phyloP scores from a whole-genome alignment of 352 stramenopile genomes.

The Poterioochromonas sp. region DNA sequence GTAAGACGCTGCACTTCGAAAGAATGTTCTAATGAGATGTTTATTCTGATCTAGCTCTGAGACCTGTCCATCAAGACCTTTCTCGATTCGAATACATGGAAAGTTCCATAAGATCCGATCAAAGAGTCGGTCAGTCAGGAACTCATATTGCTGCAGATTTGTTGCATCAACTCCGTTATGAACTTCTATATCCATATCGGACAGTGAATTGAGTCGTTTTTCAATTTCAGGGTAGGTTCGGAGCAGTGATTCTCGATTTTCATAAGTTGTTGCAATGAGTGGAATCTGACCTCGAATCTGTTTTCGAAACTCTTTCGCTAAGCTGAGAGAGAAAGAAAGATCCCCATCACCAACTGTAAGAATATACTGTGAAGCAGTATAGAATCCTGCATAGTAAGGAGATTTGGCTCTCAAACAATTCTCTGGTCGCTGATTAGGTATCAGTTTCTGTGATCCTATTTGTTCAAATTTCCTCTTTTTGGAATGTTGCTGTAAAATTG shows the following conservation, averaged over 20 bases:
- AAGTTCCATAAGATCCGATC: slow-evolving; percentile 93
- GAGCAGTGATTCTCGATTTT: slow-evolving; percentile 66
- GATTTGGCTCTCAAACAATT: background rate
- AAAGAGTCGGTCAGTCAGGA: slow-evolving; percentile 49
- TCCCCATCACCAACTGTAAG: slow-evolving; percentile 89
- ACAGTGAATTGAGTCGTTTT: slow-evolving; percentile 62
- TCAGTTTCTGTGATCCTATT: background rate
- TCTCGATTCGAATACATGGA: slow-evolving; percentile 73
- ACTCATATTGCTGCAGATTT: slow-evolving; percentile 48
- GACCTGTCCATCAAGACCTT: slow-evolving; percentile 89
- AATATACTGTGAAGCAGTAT: slow-evolving; percentile 48
- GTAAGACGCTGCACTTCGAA: slow-evolving; percentile 51
- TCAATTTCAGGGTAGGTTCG: slow-evolving; percentile 77
- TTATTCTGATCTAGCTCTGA: slow-evolving; percentile 88
- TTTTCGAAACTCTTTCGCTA: slow-evolving; percentile 56
- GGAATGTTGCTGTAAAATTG: too few species aligned
- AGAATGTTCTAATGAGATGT: slow-evolving; percentile 74
- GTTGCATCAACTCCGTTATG: slow-evolving; percentile 80
- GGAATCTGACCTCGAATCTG: slow-evolving; percentile 39
- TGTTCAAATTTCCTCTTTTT: too few species aligned
- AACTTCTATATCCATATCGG: slow-evolving; percentile 55
- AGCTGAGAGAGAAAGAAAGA: slow-evolving; percentile 83
- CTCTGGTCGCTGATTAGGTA: slow-evolving; percentile 33
- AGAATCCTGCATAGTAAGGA: background rate
- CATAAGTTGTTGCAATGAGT: slow-evolving; percentile 80